Evolutionary conservation across 2,329 filamentous ascomycete genomes (phyloP), one percentile per base, ranked within the genome.

Genomic region (Sarocladium strictum): DNA sequence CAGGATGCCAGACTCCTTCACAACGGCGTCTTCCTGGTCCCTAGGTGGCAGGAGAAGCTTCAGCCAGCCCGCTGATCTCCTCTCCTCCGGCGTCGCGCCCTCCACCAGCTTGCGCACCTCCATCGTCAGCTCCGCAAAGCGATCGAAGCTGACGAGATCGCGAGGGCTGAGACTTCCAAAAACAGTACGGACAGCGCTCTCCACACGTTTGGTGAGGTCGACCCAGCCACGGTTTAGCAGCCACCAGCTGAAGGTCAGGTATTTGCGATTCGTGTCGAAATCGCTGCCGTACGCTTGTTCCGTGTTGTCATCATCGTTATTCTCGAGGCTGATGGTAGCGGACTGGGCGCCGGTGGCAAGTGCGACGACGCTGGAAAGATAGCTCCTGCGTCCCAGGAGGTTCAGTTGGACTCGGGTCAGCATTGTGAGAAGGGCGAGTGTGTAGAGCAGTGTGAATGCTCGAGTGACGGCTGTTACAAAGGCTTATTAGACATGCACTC

Each of bases 191-290:
- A 99, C 94, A 3, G 91, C 91, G n/a, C 77, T 75, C 66, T 91
- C 85, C 49, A 99, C 92, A 59, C 86, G 87, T 55, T 84, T 77
- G 79, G 91, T 87, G 55, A 97, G 75, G 56, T 91, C 84, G 60
- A 85, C 83, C 85, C 91, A 97, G 41, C 94, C 94, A 60, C 84
- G 84, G 71, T 99, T 93, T 49, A 99, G 77, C 47, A 99, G 75
- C 92, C 93, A 99, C 94, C 94, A 99, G 72, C 90, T 96, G 69
- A 97, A 96, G 38, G 92, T 95, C 50, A 99, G 78, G 66, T 97
- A 99, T 65, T 89, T 89, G 62, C 92, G 81, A 71, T 99, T 99
- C 32, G 91, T 96, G 69, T 97, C 92, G 62, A 96, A 97, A 69
- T 99, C 94, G 69, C 89, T 93, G 43, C 91, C 91, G 66, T 95